Base-by-base conservation (phyloP, 2,329 filamentous ascomycete genomes). In the Cryphonectria carpinicola region DNA sequence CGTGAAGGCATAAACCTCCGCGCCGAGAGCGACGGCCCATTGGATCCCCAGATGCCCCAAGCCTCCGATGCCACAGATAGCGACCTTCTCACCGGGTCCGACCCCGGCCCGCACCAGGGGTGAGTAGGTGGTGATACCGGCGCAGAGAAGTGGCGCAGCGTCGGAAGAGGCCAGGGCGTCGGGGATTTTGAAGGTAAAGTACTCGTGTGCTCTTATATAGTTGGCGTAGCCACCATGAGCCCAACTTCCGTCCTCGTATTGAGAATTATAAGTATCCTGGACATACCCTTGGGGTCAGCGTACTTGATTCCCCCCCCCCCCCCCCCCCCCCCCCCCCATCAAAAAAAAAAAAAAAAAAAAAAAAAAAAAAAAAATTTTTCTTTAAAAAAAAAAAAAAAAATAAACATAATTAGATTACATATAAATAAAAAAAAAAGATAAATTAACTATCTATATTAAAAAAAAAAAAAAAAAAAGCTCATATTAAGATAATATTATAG, bases 31-130 rank as follows among this genome's bases (percentile, higher is more conserved):
- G 74, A 87, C 89, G 0, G 92, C 90, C 79, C 88, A 94, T 71
- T 93, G 83, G 19, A 95, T 78, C 0, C 88, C 93, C 73, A 94
- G 89, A 78, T 95, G 92, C 0, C 92, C 92, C 0, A 94, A 80
- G 0, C 92, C 92, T 8, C 92, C 92, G 17, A 95, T 84, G 8
- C 92, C 92, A 17, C 93, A 83, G 67, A 95, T 87, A 0, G 89
- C 92, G 0, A 95, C 90, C 4, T 81, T 84, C 79, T 92, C 93
- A 5, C 92, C 92, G 0, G 90, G 90, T 0, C 92, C 92, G 46
- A 88, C 86, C 1, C 88, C 88, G 49, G 92, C 89, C 39, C 90
- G 86, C 65, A 86, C 86, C 22, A 96, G 80, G 0, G 93, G 93
- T 5, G 87, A 87, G 77, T 88, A 96, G 0, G 91, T 87, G 0